Evolutionary conservation across 164 flowering plant species (phyloP), one percentile per base, ranked within the genome.

Genomic region (Tetracentron sinense): DNA sequence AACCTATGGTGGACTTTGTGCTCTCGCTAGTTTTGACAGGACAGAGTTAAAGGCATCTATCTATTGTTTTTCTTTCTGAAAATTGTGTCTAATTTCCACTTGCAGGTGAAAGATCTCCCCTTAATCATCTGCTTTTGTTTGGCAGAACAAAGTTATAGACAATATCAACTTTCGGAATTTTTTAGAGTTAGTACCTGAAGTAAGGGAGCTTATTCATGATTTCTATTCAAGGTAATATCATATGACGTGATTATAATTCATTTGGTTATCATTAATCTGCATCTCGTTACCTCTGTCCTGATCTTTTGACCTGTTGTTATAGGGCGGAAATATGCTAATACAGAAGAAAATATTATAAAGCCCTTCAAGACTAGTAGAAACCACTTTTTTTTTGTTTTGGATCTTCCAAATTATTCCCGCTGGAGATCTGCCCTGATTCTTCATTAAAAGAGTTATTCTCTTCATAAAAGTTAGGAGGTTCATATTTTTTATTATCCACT

Each of bases 1-100:
- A 63, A 95, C 97, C 14, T 95, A 95, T 76, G 99, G 99, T 28
- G 97, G 97, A 29, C 89, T 95, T 60, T 95, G 97, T 78, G 99
- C 99, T 23, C 97, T 92, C 75, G 99, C 97, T 55, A 92, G 81
- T 75, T 95, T 92, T 77, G 97, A 95, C 75, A 81, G 97, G 61
- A 56, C 89, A 27, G 99, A 95, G 66, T 76, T 95, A 66, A 93
- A 93, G 97, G 98, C 71, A 89, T 69, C 0, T 69, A 63, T 28
- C 31, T 35, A 2, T 21, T 58, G 10, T 46, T 58, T 48, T 52
- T 29, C 27, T n/a, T 48, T 26, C 54, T 30, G 28, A 55, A 14
- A 49, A 20, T 27, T 22, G 30, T 62, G 30, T 3, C 2, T 38
- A 20, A 44, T 26, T 6, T 59, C 44, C 19, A 26, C 21, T 21